Percentiles rank a stretch among this genome's conserved stretches.
Conservation (phyloP, 1,139 yeast species). For the Pichia sp. region DNA sequence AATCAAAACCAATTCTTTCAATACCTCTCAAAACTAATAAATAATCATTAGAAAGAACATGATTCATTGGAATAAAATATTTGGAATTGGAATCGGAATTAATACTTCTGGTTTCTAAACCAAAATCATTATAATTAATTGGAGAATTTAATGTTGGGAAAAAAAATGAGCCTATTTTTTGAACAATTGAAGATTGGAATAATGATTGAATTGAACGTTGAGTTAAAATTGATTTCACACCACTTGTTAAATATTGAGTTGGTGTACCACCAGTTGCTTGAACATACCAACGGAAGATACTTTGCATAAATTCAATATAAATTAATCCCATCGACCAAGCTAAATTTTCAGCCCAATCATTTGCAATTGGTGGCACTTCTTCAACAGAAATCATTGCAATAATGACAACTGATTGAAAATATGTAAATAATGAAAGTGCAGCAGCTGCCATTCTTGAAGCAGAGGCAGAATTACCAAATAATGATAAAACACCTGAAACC, state of each 20-base stretch:
- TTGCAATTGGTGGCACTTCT: slow-evolving; percentile 71
- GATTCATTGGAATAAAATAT: slow-evolving; percentile 19
- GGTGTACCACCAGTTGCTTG: slow-evolving; percentile 78
- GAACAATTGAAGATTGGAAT: slow-evolving; percentile 15
- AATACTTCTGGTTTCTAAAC: background rate
- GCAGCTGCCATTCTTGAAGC: slow-evolving; percentile 75
- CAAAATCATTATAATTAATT: slow-evolving; percentile 1
- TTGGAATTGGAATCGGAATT: slow-evolving; percentile 9
- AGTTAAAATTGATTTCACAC: slow-evolving; percentile 54
- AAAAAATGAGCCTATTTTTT: slow-evolving; percentile 6
- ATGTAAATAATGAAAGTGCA: slow-evolving; percentile 64
- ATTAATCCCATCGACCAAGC: slow-evolving; percentile 87
- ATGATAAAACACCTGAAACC: slow-evolving; percentile 59
- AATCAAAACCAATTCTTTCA: slow-evolving; percentile 61
- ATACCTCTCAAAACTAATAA: slow-evolving; percentile 68
- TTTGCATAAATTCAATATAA: slow-evolving; percentile 62
- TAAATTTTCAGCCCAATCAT: slow-evolving; percentile 74
- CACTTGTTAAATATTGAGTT: slow-evolving; percentile 48
- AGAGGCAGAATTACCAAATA: slow-evolving; percentile 73
- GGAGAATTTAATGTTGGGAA: background rate
- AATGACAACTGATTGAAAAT: slow-evolving; percentile 72
- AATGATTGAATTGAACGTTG: slow-evolving; percentile 51
- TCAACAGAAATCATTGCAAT: slow-evolving; percentile 70
- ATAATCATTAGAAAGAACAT: slow-evolving; percentile 28
- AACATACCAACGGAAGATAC: slow-evolving; percentile 73